Base-by-base conservation (phyloP, 306 rosid species). In the Adenanthera pavonina region DNA sequence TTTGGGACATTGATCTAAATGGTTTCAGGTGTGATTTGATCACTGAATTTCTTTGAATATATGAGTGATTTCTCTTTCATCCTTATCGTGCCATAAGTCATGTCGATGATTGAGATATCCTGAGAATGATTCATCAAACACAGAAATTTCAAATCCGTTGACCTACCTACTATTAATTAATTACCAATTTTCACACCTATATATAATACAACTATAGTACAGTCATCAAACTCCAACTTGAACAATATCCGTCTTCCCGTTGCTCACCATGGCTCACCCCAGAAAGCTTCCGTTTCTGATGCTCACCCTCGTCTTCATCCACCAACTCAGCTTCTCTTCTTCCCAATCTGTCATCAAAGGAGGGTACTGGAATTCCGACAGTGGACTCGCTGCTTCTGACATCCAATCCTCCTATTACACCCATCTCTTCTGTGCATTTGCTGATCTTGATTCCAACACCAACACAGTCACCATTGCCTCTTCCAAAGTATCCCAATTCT, bases 341-440 rank as follows among this genome's bases (percentile, higher is more conserved):
- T 62, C 90, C 47, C 76, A 82, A 65, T 83, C 89, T 17, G 80
- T 65, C 76, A 49, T 85, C 30, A 78, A 69, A 82, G 91, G 85
- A 35, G 92, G 91, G 35, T 88, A 90, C 60, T 92, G 92, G 94
- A 83, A 72, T 14, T 72, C 80, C 0, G 89, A 43, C 15, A 51
- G 87, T 6, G 97, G 77, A 6, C 86, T 80, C 9, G 71, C 76
- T 0, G 82, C 52, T 7, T 74, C 92, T 3, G n/a, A 78, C 85
- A 90, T 92, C 12, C 71, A 92, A n/a, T 74, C 94, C 41, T 14
- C 85, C 15, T 65, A 82, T 17, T 92, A 89, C 90, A 90, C 94
- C 1, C 97, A 92, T 35, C 86, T 92, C 53, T 90, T 83, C 40
- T 92, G 91, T 41, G 94, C 94, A 3, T 83, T 75, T 30, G 91